Conservation (phyloP, 768 basidiomycete genomes). For the Tremella fuciformis region DNA sequence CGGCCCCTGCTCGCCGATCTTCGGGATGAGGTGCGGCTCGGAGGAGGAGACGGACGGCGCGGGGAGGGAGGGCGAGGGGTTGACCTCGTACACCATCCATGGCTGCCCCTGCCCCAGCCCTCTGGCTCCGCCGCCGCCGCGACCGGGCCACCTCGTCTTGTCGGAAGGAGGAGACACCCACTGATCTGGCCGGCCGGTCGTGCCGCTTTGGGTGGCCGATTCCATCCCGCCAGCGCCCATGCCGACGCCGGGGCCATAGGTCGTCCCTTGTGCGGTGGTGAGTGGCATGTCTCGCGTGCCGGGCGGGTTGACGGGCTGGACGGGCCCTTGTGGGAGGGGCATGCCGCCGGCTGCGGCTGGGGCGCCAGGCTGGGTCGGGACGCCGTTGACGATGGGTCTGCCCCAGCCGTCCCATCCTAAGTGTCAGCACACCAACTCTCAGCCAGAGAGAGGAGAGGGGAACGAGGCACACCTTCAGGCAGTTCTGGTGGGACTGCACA, state of each 20-base stretch:
- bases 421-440: constrained; percentile 11
- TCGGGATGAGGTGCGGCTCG: background rate
- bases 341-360: constrained; percentile 7
- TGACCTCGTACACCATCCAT: too few relatives aligned
- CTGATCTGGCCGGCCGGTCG: constrained; percentile 41
- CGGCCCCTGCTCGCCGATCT: constrained; percentile 15
- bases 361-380: constrained; percentile 4
- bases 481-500: constrained; percentile 40
- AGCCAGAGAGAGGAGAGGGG: background rate
- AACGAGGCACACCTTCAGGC: constrained; percentile 34
- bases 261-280: constrained; percentile 7
- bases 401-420: constrained; percentile 48
- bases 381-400: constrained; percentile 32
- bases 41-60: too few relatives aligned
- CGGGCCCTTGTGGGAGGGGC: constrained; percentile 8
- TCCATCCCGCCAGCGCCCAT: background rate
- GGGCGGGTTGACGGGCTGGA: background rate
- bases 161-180: constrained; percentile 23
- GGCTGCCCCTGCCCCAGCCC: constrained; percentile 18
- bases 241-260: constrained; percentile 5
- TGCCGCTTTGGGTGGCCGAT: constrained; percentile 2
- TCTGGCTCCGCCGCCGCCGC: background rate
- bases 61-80: too few relatives aligned
- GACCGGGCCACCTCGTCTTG: background rate
- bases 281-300: constrained; percentile 31